These are phyloP conservation scores for Boletellus sp. DNA, from an alignment of 768 basidiomycete genomes.

Conservation along the genomic window DNA sequence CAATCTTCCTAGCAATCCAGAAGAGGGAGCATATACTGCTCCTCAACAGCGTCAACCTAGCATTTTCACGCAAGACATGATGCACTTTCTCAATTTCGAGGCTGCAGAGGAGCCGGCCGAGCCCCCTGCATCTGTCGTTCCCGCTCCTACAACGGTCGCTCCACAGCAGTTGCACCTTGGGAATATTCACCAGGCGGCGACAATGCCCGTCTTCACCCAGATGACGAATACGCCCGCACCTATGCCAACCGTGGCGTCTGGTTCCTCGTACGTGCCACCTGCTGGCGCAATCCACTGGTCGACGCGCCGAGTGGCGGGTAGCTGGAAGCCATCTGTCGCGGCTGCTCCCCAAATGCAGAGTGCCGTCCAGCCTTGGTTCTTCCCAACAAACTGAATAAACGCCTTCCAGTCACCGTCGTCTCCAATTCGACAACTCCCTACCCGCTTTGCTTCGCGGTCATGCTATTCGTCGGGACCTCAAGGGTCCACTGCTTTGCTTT, in stretches of 20 bases:
- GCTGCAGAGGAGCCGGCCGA: conserved; percentile 10
- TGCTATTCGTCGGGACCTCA: conserved; percentile 4
- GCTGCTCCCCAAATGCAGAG: conserved; percentile 29
- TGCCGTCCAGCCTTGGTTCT: conserved; percentile 27
- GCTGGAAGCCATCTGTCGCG: conserved; percentile 36
- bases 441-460: conserved; percentile 6
- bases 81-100: conserved; percentile 40
- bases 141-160: conserved; percentile 10
- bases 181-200: conserved; percentile 13
- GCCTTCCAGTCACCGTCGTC: too few species aligned
- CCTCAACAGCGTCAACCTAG: conserved; percentile 19
- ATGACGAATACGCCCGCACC: conserved; percentile 18
- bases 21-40: conserved; percentile 9
- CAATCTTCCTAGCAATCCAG: conserved; percentile 8
- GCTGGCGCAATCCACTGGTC: conserved; percentile 49
- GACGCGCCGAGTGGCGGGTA: conserved; percentile 52
- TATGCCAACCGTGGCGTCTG: background rate
- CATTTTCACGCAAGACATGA: conserved; percentile 28
- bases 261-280: conserved; percentile 47
- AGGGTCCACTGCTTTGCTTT: conserved; percentile 2
- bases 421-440: conserved; percentile 10
- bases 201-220: conserved; percentile 27
- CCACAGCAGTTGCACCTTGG: conserved; percentile 24
- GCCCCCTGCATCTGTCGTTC: background rate
- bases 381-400: conserved; percentile 10